A percentile compares a stretch with the other conserved stretches of the same genome.
Evolutionary conservation across 306 rosid species (phyloP).

Genomic region (Dryas alaskensis): DNA sequence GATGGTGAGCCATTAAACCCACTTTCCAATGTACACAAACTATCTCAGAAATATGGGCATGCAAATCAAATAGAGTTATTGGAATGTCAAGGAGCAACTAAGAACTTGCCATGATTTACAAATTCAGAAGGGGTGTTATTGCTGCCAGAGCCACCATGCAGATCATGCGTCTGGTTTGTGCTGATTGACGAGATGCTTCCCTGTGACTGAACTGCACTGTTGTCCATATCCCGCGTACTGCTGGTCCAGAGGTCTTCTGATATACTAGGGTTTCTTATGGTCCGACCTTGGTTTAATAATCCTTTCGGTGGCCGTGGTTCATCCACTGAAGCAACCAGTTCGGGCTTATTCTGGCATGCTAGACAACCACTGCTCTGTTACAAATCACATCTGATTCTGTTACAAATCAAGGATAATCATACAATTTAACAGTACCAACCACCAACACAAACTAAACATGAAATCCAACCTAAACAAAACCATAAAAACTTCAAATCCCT

Average conservation of each 20-base stretch:
- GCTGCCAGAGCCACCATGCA: constrained; percentile 49
- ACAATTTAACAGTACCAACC: constrained; percentile 4
- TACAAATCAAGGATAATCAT: constrained; percentile 46
- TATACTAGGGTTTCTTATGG: constrained; percentile 49
- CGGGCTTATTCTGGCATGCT: constrained; percentile 61
- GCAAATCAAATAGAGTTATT: constrained; percentile 8
- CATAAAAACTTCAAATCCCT: not conserved
- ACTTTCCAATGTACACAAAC: not conserved
- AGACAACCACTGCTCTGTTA: constrained; percentile 99
- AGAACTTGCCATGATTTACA: constrained; percentile 61
- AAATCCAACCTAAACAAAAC: not conserved
- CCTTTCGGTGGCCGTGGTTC: constrained; percentile 45
- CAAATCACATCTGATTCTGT: constrained; percentile 69
- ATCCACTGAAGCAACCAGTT: constrained; percentile 31
- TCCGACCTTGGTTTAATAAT: constrained; percentile 25
- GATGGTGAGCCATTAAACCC: not conserved
- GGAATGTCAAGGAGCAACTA: constrained; percentile 14
- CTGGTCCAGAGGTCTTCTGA: constrained; percentile 91
- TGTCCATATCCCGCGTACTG: constrained; percentile 88
- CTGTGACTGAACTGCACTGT: constrained; percentile 83
- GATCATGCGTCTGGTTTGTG: constrained; percentile 59
- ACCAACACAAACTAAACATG: constrained; percentile 12
- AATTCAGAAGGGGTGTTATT: constrained; percentile 54
- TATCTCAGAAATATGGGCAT: constrained; percentile 3
- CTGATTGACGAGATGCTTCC: constrained; percentile 86